phyloP scores from a whole-genome alignment of 139 green algal species.

The Limnomonas spitsbergensis region DNA sequence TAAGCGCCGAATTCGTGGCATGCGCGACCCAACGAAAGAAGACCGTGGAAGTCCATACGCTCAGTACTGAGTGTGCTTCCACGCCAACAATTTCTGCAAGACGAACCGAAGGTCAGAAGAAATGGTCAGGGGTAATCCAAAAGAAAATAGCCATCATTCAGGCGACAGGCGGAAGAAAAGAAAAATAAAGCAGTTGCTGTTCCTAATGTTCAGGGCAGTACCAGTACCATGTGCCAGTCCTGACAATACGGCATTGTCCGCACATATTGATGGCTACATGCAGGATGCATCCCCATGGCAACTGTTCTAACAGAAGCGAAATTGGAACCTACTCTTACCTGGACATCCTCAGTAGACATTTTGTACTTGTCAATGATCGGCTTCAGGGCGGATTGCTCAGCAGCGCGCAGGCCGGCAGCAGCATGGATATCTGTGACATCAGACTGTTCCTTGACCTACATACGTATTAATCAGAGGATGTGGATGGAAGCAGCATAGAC shows the following conservation, averaged over 20 bases:
- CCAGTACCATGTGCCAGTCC: too few species aligned
- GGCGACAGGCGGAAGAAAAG: too few species aligned
- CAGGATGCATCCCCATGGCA: background rate
- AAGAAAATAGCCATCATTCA: too few species aligned
- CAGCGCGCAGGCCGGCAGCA: slow-evolving; percentile 32
- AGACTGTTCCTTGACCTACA: slow-evolving; percentile 32
- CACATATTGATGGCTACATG: background rate
- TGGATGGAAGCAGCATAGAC: background rate
- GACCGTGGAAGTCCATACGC: too few species aligned
- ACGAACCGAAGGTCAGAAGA: too few species aligned
- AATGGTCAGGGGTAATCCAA: too few species aligned
- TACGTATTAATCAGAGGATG: too few species aligned
- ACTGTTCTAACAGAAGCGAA: background rate
- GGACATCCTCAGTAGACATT: slow-evolving; percentile 12
- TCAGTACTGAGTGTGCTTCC: slow-evolving; percentile 19
- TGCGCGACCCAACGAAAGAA: too few species aligned
- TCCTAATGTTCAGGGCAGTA: too few species aligned
- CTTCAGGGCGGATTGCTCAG: slow-evolving; percentile 40
- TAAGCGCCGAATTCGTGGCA: too few species aligned
- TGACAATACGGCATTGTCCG: background rate
- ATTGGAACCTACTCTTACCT: background rate
- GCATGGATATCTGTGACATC: slow-evolving; percentile 38
- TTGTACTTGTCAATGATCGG: slow-evolving; percentile 35
- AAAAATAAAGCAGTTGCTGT: too few species aligned
- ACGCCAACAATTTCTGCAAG: slow-evolving; percentile 4